Conservation (phyloP, 1,284 basidiomycete species). For the Moesziomyces globuligerus region DNA sequence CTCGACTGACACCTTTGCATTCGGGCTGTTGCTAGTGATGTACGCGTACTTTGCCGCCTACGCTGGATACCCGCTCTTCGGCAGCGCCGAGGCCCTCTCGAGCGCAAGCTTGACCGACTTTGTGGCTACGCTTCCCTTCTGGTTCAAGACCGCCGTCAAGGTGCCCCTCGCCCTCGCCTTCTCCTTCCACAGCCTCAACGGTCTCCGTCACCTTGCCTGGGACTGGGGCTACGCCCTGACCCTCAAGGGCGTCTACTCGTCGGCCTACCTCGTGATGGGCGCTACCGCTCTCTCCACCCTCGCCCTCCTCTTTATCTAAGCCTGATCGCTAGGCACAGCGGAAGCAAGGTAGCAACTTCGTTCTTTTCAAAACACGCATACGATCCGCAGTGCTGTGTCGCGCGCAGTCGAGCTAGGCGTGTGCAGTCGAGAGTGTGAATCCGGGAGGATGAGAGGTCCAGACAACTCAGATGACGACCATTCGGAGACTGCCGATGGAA, state of each 20-base stretch:
- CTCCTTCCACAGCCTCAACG: constrained; percentile 86
- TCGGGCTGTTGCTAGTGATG: constrained; percentile 69
- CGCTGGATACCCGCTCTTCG: constrained; percentile 79
- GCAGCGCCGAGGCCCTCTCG: constrained; percentile 73
- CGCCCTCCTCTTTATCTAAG: constrained; percentile 52
- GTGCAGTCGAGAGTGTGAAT: no score
- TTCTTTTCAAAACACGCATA: no score
- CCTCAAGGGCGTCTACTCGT: constrained; percentile 57
- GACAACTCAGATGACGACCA: no score
- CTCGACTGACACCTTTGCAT: not conserved
- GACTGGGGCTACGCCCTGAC: constrained; percentile 76
- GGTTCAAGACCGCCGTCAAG: constrained; percentile 65
- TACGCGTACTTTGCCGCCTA: constrained; percentile 90
- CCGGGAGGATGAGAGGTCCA: no score
- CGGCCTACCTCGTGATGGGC: constrained; percentile 60
- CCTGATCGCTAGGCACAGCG: no score
- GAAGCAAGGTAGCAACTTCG: no score
- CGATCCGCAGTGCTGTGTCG: no score
- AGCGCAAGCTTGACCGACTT: constrained; percentile 81
- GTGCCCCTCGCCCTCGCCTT: constrained; percentile 52
- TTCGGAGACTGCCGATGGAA: no score
- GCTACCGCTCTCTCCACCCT: constrained; percentile 50
- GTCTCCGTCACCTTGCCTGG: constrained; percentile 90
- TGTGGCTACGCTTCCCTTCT: constrained; percentile 71
- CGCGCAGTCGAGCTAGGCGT: no score